A percentile compares a stretch with the other conserved stretches of the same genome.
These are phyloP conservation scores for Ustilago lituana DNA, from an alignment of 1,284 basidiomycete genomes.

Conservation along the genomic window DNA sequence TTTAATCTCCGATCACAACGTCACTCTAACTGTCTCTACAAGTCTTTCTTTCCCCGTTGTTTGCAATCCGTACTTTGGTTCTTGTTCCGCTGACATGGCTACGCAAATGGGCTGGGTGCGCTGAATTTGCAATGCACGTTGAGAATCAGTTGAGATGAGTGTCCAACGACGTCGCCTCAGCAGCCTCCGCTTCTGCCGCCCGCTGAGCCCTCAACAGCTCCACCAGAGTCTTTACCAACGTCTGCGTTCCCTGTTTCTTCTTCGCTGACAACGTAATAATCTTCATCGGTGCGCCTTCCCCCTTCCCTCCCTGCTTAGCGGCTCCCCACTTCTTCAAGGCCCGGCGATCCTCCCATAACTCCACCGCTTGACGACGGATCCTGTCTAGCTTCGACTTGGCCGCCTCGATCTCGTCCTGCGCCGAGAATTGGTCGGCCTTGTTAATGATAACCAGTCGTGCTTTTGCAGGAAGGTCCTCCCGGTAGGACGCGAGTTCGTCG, in stretches of 20 bases:
- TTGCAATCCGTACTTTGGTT: not conserved
- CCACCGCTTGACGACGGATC: slow-evolving; percentile 5
- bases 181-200: slow-evolving; percentile 3
- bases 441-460: slow-evolving; percentile 80
- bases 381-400: slow-evolving; percentile 33
- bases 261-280: slow-evolving; percentile 38
- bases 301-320: not conserved
- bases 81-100: no score
- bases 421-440: slow-evolving; percentile 77
- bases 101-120: not conserved
- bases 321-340: slow-evolving; percentile 4
- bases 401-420: slow-evolving; percentile 8
- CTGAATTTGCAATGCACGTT: no score
- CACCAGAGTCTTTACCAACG: slow-evolving; percentile 31
- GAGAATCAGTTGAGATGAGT: no score
- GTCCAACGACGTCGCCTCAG: no score
- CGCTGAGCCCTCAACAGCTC: slow-evolving; percentile 28
- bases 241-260: slow-evolving; percentile 42
- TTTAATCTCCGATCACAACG: not conserved
- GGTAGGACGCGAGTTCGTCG: slow-evolving; percentile 84
- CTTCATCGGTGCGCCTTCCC: slow-evolving; percentile 13
- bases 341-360: slow-evolving; percentile 24
- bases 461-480: slow-evolving; percentile 77
- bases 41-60: not conserved
- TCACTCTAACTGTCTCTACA: slow-evolving; percentile 20